Evolutionary conservation across 1,139 yeast species (phyloP), one percentile per base, ranked within the genome.

Genomic region (Suhomyces yuchorum): DNA sequence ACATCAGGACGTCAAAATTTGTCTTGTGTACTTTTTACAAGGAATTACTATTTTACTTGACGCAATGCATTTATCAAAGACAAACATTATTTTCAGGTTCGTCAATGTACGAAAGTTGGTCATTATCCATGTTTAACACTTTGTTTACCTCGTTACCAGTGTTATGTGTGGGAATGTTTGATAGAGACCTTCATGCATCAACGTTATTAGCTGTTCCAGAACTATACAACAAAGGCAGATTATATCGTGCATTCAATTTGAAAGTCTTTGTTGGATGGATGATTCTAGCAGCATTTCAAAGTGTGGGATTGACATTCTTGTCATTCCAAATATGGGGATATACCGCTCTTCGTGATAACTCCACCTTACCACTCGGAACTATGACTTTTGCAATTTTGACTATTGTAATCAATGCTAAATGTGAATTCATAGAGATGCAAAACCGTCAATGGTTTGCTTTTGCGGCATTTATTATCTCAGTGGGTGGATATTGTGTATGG

Each of bases 71-170:
- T 33, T 95, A 82, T 66, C 99, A 95, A 65, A 73, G 96, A 51
- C 82, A 86, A 61, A 85, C 96, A 0, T 73, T 91, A 70, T 95
- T 89, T 66, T 89, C 98, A 0, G 99, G 99, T 2, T 85, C 97
- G 0, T 90, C 97, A 0, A 69, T 92, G 58, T 93, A 90, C 64
- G 99, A 95, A 63, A 85, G 92, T 44, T 92, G 98, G 97, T 92
- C 98, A 1, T 75, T 93, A 53, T 88, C 98, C 1, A 91, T 95
- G 97, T 95, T 88, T 70, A 95, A 93, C 65, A 93, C 99, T 0
- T 75, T 95, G 54, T 95, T 95, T 69, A 93, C 99, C 0, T 89
- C 97, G 0, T 73, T 95, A 44, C 93, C 97, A 0, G 99, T 93
- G 2, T 65, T 93, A 41, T 88, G 96, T 59, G 75, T 95, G 46